phyloP scores from a whole-genome alignment of 805 yeast species.

The Saturnispora serradocipensis region DNA sequence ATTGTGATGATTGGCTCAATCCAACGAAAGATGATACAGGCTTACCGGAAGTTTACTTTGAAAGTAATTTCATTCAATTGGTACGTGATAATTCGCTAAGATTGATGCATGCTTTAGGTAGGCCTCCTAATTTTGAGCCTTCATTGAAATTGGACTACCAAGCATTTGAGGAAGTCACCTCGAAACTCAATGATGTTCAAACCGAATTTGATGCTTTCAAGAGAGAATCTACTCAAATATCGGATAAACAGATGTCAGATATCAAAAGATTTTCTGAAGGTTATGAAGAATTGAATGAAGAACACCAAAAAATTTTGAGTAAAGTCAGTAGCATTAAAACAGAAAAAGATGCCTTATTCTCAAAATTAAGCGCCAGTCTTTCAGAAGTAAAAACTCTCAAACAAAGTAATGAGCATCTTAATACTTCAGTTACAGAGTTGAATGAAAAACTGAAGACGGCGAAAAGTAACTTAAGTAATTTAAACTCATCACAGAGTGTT shows the following conservation, averaged over 20 bases:
- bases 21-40: slow-evolving; percentile 72
- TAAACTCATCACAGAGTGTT: slow-evolving; percentile 19
- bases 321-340: slow-evolving; percentile 29
- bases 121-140: slow-evolving; percentile 71
- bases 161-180: slow-evolving; percentile 39
- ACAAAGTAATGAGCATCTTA: slow-evolving; percentile 25
- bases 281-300: slow-evolving; percentile 27
- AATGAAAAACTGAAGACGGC: slow-evolving; percentile 18
- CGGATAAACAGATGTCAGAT: slow-evolving; percentile 16
- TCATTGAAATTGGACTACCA: slow-evolving; percentile 55
- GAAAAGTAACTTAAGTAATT: slow-evolving; percentile 11
- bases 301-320: slow-evolving; percentile 17
- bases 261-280: slow-evolving; percentile 19
- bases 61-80: slow-evolving; percentile 49
- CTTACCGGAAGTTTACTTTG: slow-evolving; percentile 74
- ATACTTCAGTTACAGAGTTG: slow-evolving; percentile 23
- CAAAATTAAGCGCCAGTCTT: slow-evolving; percentile 18
- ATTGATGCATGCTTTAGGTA: slow-evolving; percentile 59
- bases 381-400: slow-evolving; percentile 20
- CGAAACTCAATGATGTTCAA: slow-evolving; percentile 20
- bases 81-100: slow-evolving; percentile 62
- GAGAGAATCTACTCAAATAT: slow-evolving; percentile 12
- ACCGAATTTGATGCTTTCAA: slow-evolving; percentile 15
- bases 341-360: slow-evolving; percentile 20
- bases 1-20: slow-evolving; percentile 38